phyloP scores from a whole-genome alignment of 2,329 filamentous ascomycete genomes.

The Hyphodiscus sp. region DNA sequence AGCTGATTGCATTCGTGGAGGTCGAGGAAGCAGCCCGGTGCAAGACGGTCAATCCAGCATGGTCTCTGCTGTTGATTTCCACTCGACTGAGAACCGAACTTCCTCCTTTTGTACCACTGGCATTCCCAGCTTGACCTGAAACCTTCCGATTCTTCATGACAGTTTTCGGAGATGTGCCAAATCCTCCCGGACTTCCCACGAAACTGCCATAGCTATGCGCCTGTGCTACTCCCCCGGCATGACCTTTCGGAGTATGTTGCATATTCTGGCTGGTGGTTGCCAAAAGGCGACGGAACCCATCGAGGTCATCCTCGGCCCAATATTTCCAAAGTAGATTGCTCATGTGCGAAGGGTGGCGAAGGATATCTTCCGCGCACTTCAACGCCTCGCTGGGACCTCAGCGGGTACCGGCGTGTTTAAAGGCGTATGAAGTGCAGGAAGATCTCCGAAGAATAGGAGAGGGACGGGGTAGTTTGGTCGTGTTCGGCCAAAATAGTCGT shows the following conservation, averaged over 20 bases:
- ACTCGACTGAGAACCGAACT: conserved; percentile 40
- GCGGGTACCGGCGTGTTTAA: conserved; percentile 87
- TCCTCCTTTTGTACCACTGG: conserved; percentile 40
- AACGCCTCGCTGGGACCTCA: conserved; percentile 85
- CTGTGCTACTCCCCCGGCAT: conserved; percentile 36
- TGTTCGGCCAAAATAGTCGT: background rate
- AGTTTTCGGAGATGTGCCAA: conserved; percentile 43
- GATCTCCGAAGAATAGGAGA: conserved; percentile 26
- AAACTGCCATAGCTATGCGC: conserved; percentile 35
- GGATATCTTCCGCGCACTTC: conserved; percentile 30
- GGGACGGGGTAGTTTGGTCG: background rate
- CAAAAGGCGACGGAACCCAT: conserved; percentile 85
- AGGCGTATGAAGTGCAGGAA: conserved; percentile 54
- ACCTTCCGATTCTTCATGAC: conserved; percentile 45
- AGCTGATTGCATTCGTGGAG: conserved; percentile 60
- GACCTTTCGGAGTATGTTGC: conserved; percentile 48
- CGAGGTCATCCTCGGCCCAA: conserved; percentile 97
- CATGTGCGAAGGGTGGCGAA: conserved; percentile 56
- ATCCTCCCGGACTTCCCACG: conserved; percentile 26
- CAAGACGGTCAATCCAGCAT: conserved; percentile 73
- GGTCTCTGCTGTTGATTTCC: conserved; percentile 81
- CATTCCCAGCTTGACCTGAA: conserved; percentile 42
- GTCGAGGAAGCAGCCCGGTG: conserved; percentile 77
- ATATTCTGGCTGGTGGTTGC: conserved; percentile 55
- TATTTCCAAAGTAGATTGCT: conserved; percentile 95